phyloP scores from a whole-genome alignment of 805 yeast species.

The Ogataea paraovalis region DNA sequence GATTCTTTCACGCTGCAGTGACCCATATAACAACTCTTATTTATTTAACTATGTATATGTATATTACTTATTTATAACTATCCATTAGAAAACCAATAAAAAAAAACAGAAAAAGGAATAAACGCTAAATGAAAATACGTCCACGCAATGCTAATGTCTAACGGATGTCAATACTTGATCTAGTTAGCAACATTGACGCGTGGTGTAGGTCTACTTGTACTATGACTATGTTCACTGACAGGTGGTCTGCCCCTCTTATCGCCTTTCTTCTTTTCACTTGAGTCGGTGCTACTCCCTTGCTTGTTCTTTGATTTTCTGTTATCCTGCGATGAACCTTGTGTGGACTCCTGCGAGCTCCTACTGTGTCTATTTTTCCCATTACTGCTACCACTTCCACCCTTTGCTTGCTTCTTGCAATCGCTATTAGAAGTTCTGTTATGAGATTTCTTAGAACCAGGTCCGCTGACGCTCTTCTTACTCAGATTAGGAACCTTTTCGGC shows the following conservation, averaged over 20 bases:
- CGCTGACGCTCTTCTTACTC: background rate
- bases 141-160: background rate
- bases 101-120: background rate
- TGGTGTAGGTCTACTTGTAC: background rate
- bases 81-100: background rate
- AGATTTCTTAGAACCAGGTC: background rate
- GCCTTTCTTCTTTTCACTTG: background rate
- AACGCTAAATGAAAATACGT: background rate
- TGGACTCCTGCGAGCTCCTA: slow-evolving; percentile 2
- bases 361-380: background rate
- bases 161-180: background rate
- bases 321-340: background rate
- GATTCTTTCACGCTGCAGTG: too few species aligned
- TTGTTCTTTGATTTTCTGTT: background rate
- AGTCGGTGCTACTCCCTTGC: background rate
- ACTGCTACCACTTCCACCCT: background rate
- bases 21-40: background rate
- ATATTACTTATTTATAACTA: too few species aligned
- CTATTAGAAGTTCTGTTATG: background rate
- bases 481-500: slow-evolving; percentile 7
- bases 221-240: background rate
- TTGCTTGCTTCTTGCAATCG: background rate
- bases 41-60: background rate
- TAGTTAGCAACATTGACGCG: background rate
- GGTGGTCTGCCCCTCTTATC: background rate